A percentile compares a stretch with the other conserved stretches of the same genome.
Conservation (phyloP, 345 rosid genomes). For the Raphanus raphanistrum region DNA sequence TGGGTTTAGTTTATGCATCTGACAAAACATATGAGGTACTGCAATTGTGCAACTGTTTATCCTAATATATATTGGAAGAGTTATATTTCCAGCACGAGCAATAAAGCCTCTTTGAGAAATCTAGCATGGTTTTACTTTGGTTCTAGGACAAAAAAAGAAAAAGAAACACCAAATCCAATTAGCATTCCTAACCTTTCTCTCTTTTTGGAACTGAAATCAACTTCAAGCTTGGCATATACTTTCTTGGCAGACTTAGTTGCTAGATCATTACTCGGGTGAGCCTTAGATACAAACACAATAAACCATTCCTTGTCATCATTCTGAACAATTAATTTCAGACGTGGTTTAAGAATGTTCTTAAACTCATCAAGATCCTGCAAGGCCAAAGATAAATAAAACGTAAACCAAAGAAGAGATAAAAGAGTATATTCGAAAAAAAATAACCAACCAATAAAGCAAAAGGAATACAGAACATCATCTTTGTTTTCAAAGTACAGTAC, state of each 20-base stretch:
- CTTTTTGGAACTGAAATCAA: conserved; percentile 93
- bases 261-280: conserved; percentile 86
- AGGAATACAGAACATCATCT: conserved; percentile 7
- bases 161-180: too few species aligned
- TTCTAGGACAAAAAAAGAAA: too few species aligned
- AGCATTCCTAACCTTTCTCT: conserved; percentile 68
- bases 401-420: conserved; percentile 9
- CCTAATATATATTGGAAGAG: background rate
- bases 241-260: conserved; percentile 84
- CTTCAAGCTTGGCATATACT: conserved; percentile 89
- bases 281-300: conserved; percentile 90
- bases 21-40: background rate
- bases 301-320: conserved; percentile 97
- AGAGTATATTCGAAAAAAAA: background rate
- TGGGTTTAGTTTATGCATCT: conserved; percentile 17
- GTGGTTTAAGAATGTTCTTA: conserved; percentile 91
- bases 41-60: background rate
- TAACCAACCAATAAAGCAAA: conserved; percentile 2
- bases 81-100: conserved; percentile 6
- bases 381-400: conserved; percentile 1
- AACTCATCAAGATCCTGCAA: conserved; percentile 96
- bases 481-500: conserved; percentile 53
- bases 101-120: conserved; percentile 1
- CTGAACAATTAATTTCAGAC: conserved; percentile 82
- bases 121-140: background rate